phyloP scores from a whole-genome alignment of 768 basidiomycete genomes.

The Auriscalpium vulgare region DNA sequence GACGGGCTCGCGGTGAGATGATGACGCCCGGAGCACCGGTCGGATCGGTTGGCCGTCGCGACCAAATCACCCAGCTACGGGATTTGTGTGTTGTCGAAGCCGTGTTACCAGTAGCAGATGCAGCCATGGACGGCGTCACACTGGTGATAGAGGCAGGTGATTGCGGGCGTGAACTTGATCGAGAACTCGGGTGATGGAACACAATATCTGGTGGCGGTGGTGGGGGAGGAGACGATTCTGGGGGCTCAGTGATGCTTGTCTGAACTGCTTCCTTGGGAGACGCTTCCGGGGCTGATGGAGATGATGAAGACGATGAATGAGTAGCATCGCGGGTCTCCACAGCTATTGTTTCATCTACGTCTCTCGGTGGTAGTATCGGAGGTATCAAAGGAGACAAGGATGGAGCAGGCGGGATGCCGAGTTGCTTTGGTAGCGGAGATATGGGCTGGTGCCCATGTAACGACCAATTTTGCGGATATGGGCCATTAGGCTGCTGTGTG shows the following conservation, averaged over 20 bases:
- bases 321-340: not conserved
- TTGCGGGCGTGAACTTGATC: slow-evolving; percentile 1
- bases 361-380: slow-evolving; percentile 7
- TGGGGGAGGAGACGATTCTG: not conserved
- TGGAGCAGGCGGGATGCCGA: slow-evolving; percentile 38
- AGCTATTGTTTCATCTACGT: slow-evolving; percentile 7
- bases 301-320: not conserved
- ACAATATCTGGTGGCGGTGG: no score
- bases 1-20: slow-evolving; percentile 55
- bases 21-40: slow-evolving; percentile 60
- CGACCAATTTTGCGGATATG: slow-evolving; percentile 38
- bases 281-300: not conserved
- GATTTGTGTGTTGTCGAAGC: not conserved
- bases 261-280: no score
- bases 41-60: slow-evolving; percentile 60
- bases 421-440: slow-evolving; percentile 58
- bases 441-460: slow-evolving; percentile 30
- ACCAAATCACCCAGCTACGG: slow-evolving; percentile 58
- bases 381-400: slow-evolving; percentile 11
- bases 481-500: slow-evolving; percentile 17
- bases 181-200: not conserved
- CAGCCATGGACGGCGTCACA: not conserved
- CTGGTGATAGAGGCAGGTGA: not conserved
- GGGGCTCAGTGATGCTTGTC: not conserved
- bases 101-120: not conserved